Evolutionary conservation across 176 grass and related monocot genomes (phyloP), one percentile per base, ranked within the genome.

Genomic region (Puccinellia tenuiflora): DNA sequence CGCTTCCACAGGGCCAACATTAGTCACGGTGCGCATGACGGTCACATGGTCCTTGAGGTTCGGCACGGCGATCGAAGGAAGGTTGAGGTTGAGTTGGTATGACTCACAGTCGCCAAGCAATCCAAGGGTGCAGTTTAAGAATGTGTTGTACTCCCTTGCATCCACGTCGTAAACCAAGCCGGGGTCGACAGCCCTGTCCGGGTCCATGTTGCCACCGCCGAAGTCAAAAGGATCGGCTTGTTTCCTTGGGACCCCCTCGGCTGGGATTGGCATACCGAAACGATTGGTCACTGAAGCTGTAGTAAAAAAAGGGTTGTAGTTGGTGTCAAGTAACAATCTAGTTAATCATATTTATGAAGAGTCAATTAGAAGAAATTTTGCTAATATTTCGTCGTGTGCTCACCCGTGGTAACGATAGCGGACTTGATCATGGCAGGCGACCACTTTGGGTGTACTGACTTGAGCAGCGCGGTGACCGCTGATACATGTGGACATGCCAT

Each of bases 351-450:
- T 71, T 3, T 45, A 22, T 8, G 13, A 63, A 3, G 18, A 18
- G 2, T 11, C 2, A 33, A 15, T 64, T 8, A 10, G 61, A 65
- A 34, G 14, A 65, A 34, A 4, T 18, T 33, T 34, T 65, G 8
- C 16, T 34, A 65, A 34, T 10, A 30, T 9, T 40, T 40, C 39
- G 2, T 29, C n/a, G 4, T 48, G 14, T 30, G 17, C 22, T 1
- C 22, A 37, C 82, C 80, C 45, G 90, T 86, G 14, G 86, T 86
- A 11, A 92, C 3, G 3, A 92, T 40, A 16, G 87, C 76, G 0
- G 86, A 89, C 14, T 92, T 92, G 46, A 92, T 84, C 20, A 85
- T 82, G 24, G 90, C 84, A 18, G 90, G 84, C 0, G 80, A 89
- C 90, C 87, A 92, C 4, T 86, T n/a, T 0, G 53, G 90, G 34